Evolutionary conservation across 306 rosid genomes (phyloP).

Genomic region (Cucumis cinereus): DNA sequence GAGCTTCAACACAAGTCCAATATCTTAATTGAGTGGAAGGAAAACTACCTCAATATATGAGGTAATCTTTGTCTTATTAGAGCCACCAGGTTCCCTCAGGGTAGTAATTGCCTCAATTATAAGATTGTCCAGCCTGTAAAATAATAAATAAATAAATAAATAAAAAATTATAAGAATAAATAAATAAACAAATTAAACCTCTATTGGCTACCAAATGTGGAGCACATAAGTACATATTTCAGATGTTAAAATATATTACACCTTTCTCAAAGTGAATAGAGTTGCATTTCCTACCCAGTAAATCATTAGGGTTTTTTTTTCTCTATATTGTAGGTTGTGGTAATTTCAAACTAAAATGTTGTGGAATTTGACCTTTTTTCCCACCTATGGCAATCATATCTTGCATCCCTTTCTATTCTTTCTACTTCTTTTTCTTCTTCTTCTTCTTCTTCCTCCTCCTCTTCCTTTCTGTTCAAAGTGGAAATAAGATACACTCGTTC

Average conservation of each 20-base stretch:
- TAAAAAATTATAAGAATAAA: neutral
- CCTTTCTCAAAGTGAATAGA: neutral
- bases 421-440: neutral
- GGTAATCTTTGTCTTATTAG: slow-evolving; percentile 77
- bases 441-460: neutral
- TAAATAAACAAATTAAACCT: slow-evolving; percentile 1
- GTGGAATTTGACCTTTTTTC: neutral
- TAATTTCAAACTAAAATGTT: neutral
- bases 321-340: neutral
- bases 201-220: neutral
- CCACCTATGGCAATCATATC: neutral
- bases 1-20: neutral
- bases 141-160: slow-evolving; percentile 7
- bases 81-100: slow-evolving; percentile 74
- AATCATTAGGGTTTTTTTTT: neutral
- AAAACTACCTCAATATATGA: slow-evolving; percentile 68
- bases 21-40: neutral
- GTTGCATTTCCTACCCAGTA: neutral
- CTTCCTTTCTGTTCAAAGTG: neutral
- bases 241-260: neutral
- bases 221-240: neutral
- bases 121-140: slow-evolving; percentile 70
- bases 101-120: slow-evolving; percentile 68
- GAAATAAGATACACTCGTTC: neutral
- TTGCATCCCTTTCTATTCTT: slow-evolving; percentile 1